Percentiles rank a stretch among this genome's conserved stretches.
These are phyloP conservation scores for Penicillium bovifimosum DNA, from an alignment of 495 filamentous ascomycete genomes.

Conservation along the genomic window DNA sequence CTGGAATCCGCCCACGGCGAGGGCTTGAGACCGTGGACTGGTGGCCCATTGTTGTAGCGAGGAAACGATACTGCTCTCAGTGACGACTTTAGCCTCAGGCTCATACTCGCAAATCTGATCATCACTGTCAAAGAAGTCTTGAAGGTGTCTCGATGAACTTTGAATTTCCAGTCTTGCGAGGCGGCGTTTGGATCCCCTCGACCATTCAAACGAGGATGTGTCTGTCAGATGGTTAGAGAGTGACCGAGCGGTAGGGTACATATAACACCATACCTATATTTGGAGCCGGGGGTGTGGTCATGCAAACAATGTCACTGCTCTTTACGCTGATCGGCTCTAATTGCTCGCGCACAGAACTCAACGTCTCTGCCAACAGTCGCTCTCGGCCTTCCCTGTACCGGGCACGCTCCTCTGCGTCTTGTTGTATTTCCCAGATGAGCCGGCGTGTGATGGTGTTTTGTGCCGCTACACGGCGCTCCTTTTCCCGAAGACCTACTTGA, in stretches of 20 bases:
- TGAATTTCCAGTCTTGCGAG: conserved; percentile 39
- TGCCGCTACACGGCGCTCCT: conserved; percentile 31
- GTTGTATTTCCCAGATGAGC: conserved; percentile 41
- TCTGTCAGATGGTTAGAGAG: conserved; percentile 18
- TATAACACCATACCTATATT: conserved; percentile 29
- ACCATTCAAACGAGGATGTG: conserved; percentile 29
- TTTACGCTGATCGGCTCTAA: conserved; percentile 25
- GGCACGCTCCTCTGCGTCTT: conserved; percentile 29
- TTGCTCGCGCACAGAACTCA: conserved; percentile 22
- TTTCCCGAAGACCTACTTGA: conserved; percentile 36
- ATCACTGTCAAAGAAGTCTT: conserved; percentile 39
- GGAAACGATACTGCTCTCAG: conserved; percentile 30
- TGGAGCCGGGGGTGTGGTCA: conserved; percentile 31
- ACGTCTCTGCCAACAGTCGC: conserved; percentile 24
- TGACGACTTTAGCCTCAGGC: conserved; percentile 25
- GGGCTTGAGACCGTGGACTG: conserved; percentile 32
- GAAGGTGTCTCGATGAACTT: conserved; percentile 37
- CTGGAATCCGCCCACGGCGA: conserved; percentile 36
- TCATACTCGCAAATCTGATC: conserved; percentile 35
- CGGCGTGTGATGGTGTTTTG: conserved; percentile 38
- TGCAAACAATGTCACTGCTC: conserved; percentile 31
- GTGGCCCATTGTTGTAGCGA: conserved; percentile 38
- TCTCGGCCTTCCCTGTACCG: conserved; percentile 24
- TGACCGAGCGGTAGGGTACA: neutral
- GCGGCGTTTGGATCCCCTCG: conserved; percentile 33